Conservation (phyloP, 2,329 filamentous ascomycete genomes). For the Pyricularia grisea region DNA sequence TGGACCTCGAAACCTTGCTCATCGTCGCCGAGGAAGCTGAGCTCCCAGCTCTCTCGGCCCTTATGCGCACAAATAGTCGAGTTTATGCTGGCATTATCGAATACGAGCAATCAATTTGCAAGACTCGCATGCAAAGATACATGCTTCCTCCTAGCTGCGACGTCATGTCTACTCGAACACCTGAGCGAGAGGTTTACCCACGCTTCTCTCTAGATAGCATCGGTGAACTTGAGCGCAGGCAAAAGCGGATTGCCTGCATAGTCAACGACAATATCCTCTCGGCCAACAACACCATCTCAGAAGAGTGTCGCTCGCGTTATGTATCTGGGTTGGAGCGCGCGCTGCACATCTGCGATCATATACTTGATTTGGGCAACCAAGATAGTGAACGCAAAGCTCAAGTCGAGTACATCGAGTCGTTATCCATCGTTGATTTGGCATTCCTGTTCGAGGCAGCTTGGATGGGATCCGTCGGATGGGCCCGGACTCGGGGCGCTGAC, state of each 20-base stretch:
- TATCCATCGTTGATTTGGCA: neutral
- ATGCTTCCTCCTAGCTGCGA: neutral
- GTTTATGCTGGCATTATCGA: neutral
- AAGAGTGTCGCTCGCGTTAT: neutral
- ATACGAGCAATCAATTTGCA: constrained; percentile 4
- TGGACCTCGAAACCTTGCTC: neutral
- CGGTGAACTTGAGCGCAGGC: constrained; percentile 1
- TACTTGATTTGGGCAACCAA: neutral
- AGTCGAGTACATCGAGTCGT: constrained; percentile 1
- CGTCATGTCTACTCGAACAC: neutral
- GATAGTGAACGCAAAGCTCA: neutral
- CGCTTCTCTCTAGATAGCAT: neutral
- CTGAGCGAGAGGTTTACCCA: neutral
- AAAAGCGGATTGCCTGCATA: neutral
- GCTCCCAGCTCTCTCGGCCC: neutral
- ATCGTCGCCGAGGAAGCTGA: constrained; percentile 1
- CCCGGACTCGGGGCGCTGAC: neutral
- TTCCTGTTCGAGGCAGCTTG: constrained; percentile 2
- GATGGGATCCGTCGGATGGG: neutral
- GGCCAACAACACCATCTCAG: neutral
- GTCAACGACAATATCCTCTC: neutral
- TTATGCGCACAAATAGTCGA: neutral
- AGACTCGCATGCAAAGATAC: neutral
- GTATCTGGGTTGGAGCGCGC: neutral
- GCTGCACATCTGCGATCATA: neutral